phyloP scores from a whole-genome alignment of 2,329 filamentous ascomycete genomes.

The Botrytis pseudocinerea region DNA sequence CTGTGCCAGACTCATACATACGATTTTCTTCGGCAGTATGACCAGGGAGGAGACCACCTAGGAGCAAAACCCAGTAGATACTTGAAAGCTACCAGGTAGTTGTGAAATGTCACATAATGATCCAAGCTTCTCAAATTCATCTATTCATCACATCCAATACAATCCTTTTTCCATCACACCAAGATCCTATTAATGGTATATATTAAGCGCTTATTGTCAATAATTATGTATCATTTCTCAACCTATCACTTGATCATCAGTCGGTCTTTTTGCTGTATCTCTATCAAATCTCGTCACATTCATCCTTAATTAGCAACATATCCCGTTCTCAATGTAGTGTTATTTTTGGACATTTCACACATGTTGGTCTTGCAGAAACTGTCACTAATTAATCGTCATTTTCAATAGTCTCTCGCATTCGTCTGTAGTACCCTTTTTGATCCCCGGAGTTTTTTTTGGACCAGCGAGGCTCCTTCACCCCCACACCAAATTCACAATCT shows the following conservation, averaged over 20 bases:
- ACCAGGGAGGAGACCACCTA: neutral
- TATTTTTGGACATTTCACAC: slow-evolving; percentile 24
- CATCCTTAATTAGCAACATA: slow-evolving; percentile 25
- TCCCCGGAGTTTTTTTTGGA: neutral
- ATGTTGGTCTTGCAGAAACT: slow-evolving; percentile 14
- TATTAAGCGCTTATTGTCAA: slow-evolving; percentile 20
- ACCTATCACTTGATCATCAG: slow-evolving; percentile 2
- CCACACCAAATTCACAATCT: neutral
- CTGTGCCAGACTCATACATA: neutral
- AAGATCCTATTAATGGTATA: slow-evolving; percentile 23
- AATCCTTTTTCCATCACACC: neutral
- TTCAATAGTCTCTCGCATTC: slow-evolving; percentile 17
- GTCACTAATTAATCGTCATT: slow-evolving; percentile 23
- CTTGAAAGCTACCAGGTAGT: neutral
- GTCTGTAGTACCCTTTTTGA: neutral
- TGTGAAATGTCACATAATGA: neutral
- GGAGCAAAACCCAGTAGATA: neutral
- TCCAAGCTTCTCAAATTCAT: slow-evolving; percentile 9
- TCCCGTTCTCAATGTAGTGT: slow-evolving; percentile 11
- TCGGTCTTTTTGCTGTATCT: neutral
- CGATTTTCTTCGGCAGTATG: neutral
- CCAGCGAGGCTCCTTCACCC: neutral
- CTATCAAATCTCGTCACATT: slow-evolving; percentile 3
- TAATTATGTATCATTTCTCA: slow-evolving; percentile 23
- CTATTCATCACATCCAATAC: slow-evolving; percentile 14